Percentiles rank a stretch among this genome's conserved stretches.
phyloP scores from a whole-genome alignment of 768 basidiomycete genomes.

The Trametes elegans region DNA sequence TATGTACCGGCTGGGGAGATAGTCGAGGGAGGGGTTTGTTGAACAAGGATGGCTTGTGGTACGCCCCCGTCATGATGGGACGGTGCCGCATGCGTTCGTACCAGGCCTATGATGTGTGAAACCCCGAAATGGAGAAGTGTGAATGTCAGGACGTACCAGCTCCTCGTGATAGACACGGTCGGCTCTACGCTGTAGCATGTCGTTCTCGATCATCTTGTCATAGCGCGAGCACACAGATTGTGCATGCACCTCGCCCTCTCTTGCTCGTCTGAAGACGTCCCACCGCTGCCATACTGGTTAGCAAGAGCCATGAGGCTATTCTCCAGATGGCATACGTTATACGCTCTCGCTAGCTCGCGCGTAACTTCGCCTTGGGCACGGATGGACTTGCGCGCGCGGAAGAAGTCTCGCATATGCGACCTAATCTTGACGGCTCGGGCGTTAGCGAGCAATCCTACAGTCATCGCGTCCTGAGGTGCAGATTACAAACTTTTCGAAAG shows the following conservation, averaged over 20 bases:
- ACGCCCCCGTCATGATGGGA: constrained; percentile 70
- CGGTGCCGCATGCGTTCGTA: constrained; percentile 50
- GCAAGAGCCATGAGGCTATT: not conserved
- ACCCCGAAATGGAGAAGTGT: too few species aligned
- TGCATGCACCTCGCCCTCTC: constrained; percentile 47
- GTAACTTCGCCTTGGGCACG: constrained; percentile 55
- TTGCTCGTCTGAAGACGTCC: constrained; percentile 52
- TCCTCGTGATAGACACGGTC: constrained; percentile 47
- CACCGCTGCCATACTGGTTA: too few species aligned
- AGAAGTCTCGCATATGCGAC: constrained; percentile 52
- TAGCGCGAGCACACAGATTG: constrained; percentile 54
- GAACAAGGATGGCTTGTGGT: constrained; percentile 59
- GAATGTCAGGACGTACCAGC: constrained; percentile 40
- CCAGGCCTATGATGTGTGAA: constrained; percentile 47
- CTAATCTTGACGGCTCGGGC: constrained; percentile 51
- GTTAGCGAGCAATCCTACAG: too few species aligned
- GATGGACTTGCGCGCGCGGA: constrained; percentile 47
- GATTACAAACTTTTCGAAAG: too few species aligned
- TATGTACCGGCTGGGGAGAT: constrained; percentile 71
- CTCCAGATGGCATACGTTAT: constrained; percentile 45
- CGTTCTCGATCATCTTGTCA: constrained; percentile 48
- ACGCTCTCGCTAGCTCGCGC: constrained; percentile 45
- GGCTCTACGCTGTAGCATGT: constrained; percentile 49
- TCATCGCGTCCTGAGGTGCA: too few species aligned
- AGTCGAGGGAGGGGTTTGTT: constrained; percentile 77